phyloP scores from a whole-genome alignment of 2,329 filamentous ascomycete species.

The Penicillium olsonii region DNA sequence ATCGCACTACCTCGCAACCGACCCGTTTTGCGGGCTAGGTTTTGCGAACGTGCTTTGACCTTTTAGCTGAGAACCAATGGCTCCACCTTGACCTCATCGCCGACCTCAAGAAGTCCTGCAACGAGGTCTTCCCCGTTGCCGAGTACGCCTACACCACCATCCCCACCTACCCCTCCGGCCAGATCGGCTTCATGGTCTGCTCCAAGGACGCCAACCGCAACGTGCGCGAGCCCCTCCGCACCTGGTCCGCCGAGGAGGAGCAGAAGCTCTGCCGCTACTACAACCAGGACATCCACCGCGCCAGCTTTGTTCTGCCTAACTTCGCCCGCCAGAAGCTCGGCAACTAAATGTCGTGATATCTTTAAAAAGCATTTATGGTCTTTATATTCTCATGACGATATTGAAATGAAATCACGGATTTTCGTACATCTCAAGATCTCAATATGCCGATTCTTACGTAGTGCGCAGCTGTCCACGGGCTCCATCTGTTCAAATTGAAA shows the following conservation, averaged over 20 bases:
- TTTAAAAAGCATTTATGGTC: conserved; percentile 12
- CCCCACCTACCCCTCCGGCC: conserved; percentile 96
- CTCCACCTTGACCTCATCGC: conserved; percentile 92
- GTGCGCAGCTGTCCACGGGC: not conserved
- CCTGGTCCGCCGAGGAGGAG: conserved; percentile 84
- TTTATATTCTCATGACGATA: conserved; percentile 14
- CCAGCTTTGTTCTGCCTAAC: conserved; percentile 87
- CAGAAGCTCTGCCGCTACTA: conserved; percentile 94
- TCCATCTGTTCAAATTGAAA: too few species aligned
- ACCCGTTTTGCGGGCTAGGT: conserved; percentile 31
- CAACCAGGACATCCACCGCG: conserved; percentile 94
- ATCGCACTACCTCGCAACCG: conserved; percentile 33
- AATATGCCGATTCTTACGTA: not conserved
- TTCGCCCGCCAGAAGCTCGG: conserved; percentile 77
- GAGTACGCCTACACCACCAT: conserved; percentile 99
- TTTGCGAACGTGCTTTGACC: conserved; percentile 29
- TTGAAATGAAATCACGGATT: conserved; percentile 16
- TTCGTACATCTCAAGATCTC: not conserved
- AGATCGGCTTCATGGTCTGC: conserved; percentile 99
- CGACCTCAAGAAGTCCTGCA: conserved; percentile 94
- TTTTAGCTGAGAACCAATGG: conserved; percentile 96
- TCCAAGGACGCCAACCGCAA: conserved; percentile 86
- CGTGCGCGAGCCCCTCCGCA: conserved; percentile 80
- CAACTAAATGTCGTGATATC: conserved; percentile 14
- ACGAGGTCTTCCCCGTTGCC: conserved; percentile 93